phyloP scores from a whole-genome alignment of 441 rosid species.

The Bruguiera hainesii region DNA sequence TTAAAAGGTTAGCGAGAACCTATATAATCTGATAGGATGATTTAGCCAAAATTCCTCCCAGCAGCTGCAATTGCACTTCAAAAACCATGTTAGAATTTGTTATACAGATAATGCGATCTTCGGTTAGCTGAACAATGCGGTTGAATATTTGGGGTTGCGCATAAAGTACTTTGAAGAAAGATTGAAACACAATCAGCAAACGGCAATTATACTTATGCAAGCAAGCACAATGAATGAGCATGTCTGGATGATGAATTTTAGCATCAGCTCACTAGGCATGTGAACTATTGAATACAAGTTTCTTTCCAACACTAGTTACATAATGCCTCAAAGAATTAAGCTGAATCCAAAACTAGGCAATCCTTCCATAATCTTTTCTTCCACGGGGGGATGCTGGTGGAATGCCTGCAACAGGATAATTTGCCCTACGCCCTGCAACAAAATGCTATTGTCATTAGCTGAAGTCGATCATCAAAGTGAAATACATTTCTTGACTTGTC shows the following conservation, averaged over 20 bases:
- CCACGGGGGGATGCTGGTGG: conserved; percentile 85
- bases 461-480: too few relatives aligned
- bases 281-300: conserved; percentile 52
- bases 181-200: conserved; percentile 24
- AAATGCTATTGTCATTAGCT: conserved; percentile 13
- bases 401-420: conserved; percentile 62
- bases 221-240: conserved; percentile 78
- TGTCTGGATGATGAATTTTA: conserved; percentile 36
- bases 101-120: conserved; percentile 10
- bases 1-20: background rate
- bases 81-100: conserved; percentile 23
- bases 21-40: background rate
- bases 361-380: conserved; percentile 89
- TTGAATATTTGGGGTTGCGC: too few relatives aligned
- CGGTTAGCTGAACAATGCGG: too few relatives aligned
- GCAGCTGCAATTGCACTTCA: conserved; percentile 31
- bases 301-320: conserved; percentile 55
- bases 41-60: conserved; percentile 18
- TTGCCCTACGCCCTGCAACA: conserved; percentile 78
- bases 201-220: conserved; percentile 47
- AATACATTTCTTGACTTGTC: too few relatives aligned
- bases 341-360: conserved; percentile 44
- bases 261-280: conserved; percentile 63
- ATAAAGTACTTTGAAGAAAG: background rate
- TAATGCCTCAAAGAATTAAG: conserved; percentile 37